Conservation (phyloP, 2,329 filamentous ascomycete genomes). For the Botrytis tulipae region DNA sequence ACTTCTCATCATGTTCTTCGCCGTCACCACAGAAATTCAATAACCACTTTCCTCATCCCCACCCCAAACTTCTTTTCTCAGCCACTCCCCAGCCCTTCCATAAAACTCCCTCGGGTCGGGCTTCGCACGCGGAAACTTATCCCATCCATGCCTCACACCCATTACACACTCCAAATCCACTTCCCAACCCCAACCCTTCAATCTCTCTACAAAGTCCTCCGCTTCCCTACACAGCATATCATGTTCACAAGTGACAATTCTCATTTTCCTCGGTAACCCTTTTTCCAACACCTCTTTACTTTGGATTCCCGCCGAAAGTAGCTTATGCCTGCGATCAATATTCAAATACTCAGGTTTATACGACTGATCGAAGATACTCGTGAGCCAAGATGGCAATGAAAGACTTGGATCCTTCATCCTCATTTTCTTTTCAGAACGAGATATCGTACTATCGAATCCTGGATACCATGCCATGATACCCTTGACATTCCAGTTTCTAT, state of each 20-base stretch:
- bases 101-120: constrained; percentile 17
- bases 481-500: neutral
- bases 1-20: neutral
- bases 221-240: constrained; percentile 30
- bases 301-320: constrained; percentile 25
- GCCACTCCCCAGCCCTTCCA: constrained; percentile 12
- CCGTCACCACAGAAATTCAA: neutral
- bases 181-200: constrained; percentile 28
- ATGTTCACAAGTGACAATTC: constrained; percentile 31
- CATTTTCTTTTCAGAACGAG: constrained; percentile 19
- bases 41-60: neutral
- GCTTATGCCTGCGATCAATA: constrained; percentile 20
- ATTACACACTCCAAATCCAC: constrained; percentile 28
- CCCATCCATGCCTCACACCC: constrained; percentile 32
- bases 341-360: constrained; percentile 24
- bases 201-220: constrained; percentile 28
- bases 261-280: constrained; percentile 26
- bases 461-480: constrained; percentile 16
- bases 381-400: constrained; percentile 7
- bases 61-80: constrained; percentile 14
- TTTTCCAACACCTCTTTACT: constrained; percentile 26
- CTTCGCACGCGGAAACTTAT: constrained; percentile 24
- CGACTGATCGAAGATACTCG: constrained; percentile 24
- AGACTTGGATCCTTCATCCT: constrained; percentile 1
- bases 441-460: constrained; percentile 20